Evolutionary conservation across 495 filamentous ascomycete species (phyloP), one percentile per base, ranked within the genome.

Genomic region (Penicillium silybi): DNA sequence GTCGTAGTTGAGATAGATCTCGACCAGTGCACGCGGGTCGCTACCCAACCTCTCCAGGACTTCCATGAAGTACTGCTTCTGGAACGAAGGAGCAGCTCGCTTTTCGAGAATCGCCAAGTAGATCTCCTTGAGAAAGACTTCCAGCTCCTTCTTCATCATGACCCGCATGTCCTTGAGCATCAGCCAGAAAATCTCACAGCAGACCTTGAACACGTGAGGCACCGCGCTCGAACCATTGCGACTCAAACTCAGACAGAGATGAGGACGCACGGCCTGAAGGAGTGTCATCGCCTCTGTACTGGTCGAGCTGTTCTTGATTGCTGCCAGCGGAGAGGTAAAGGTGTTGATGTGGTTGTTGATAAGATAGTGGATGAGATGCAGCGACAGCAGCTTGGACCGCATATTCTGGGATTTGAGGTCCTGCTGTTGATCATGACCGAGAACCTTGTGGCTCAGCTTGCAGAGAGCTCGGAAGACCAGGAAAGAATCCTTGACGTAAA

Each of bases 1-100:
- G 62, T 99, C 95, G 58, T 99, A 99, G 66, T 99, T 99, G 48
- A 99, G 81, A 67, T 97, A 99, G 15, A 93, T 85, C 71, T 99
- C 95, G 4, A 99, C 95, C 52, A 99, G 66, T 0, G 89, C 92
- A 34, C 89, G 77, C 4, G 92, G 89, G 63, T 99, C 92, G 13
- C 81, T 85, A 43, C 86, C 89, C 26, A 97, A 73, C 50, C 92
- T 76, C 53, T 89, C 88, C 35, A 99, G 73, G 29, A 97, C 79
- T 44, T 85, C 84, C 71, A 99, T 83, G 52, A 97, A 90, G 51
- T 91, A 91, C 41, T 91, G 82, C 63, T 97, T 97, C 60, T 99
- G 93, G 46, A 88, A 90, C 6, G 85, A 73, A 37, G 95, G 90
- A 0, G 92, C 89, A 44, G 85, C 90, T 48, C 84, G 84, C 68